phyloP scores from a whole-genome alignment of 2,329 filamentous ascomycete genomes.

The Fonsecaea erecta region DNA sequence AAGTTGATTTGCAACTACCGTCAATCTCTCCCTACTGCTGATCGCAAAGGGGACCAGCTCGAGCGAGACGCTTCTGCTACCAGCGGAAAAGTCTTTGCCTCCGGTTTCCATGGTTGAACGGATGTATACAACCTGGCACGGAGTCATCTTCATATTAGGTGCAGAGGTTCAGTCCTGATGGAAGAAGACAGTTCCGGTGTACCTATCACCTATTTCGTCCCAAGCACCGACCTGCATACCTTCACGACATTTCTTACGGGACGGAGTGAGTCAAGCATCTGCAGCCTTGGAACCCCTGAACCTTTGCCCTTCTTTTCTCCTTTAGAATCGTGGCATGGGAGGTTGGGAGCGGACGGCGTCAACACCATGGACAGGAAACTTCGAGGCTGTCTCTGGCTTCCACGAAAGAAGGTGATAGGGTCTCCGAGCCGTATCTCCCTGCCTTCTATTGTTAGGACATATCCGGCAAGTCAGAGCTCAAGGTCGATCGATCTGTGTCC shows the following conservation, averaged over 20 bases:
- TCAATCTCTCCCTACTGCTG: too few species aligned
- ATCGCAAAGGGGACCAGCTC: too few species aligned
- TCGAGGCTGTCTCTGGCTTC: neutral
- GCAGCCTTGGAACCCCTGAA: neutral
- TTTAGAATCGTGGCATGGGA: neutral
- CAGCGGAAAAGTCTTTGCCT: too few species aligned
- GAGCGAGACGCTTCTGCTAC: too few species aligned
- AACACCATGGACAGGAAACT: neutral
- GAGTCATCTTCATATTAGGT: neutral
- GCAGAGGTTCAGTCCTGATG: neutral
- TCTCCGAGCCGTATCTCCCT: neutral
- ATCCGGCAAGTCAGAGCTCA: neutral
- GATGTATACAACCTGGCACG: neutral
- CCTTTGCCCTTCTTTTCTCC: neutral
- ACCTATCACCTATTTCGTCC: too few species aligned
- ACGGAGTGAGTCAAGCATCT: neutral
- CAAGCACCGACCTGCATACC: too few species aligned
- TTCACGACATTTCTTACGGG: too few species aligned
- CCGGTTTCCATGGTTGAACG: neutral
- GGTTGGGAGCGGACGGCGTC: neutral
- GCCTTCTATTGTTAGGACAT: neutral
- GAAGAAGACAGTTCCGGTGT: neutral
- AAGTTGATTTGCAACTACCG: too few species aligned
- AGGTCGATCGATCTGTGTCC: neutral
- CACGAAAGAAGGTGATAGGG: neutral